Evolutionary conservation across 768 basidiomycete species (phyloP).

Genomic region (Termitomyces sp.): DNA sequence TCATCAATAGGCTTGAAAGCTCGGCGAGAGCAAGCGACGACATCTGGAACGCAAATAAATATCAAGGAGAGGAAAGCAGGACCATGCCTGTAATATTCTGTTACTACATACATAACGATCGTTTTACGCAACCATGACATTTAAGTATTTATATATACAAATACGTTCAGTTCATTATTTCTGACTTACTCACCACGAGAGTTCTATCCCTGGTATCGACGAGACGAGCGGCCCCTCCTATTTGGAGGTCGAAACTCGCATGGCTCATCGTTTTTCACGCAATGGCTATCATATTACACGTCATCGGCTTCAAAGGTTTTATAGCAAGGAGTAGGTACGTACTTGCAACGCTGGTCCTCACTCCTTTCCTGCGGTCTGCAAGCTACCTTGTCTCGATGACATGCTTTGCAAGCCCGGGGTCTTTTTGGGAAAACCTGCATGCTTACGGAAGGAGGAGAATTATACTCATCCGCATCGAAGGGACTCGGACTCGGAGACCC

Average conservation of each 20-base stretch:
- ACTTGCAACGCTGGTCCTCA: slow-evolving; percentile 7
- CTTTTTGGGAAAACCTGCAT: neutral
- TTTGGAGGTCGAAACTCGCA: neutral
- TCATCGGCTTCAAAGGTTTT: neutral
- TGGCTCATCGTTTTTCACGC: neutral
- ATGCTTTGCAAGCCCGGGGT: slow-evolving; percentile 3
- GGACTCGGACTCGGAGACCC: too few relatives aligned
- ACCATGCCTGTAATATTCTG: too few relatives aligned
- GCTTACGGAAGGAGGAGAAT: neutral
- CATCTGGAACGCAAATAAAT: neutral
- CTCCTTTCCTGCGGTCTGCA: neutral
- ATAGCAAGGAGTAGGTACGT: neutral
- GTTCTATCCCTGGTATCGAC: neutral
- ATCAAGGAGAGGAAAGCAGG: neutral
- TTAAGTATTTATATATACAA: neutral
- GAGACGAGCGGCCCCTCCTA: neutral
- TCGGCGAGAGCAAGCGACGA: neutral
- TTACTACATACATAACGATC: neutral
- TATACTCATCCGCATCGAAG: neutral
- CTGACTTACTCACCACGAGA: neutral
- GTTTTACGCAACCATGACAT: neutral
- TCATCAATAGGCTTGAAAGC: neutral
- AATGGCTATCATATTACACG: neutral
- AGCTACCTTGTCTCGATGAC: slow-evolving; percentile 8
- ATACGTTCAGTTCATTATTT: neutral